Base-by-base conservation (phyloP, 257 asterid species). In the Nyctanthes arbortristis region DNA sequence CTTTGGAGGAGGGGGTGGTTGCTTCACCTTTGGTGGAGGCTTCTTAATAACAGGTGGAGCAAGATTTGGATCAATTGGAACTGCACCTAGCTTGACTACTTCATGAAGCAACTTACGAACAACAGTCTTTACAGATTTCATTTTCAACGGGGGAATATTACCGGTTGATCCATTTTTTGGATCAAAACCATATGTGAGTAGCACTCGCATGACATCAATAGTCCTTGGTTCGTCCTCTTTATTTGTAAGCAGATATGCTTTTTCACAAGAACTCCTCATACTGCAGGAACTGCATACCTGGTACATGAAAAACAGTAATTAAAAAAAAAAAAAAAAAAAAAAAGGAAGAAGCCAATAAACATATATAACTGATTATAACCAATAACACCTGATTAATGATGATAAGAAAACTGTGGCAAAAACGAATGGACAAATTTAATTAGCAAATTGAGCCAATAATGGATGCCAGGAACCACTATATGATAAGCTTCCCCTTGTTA, bases 261-360 rank as follows among this genome's bases (percentile, higher is more conserved):
- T 90, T 82, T 89, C 94, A 75, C 98, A 93, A 62, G 97, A 74
- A 78, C 83, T 79, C 88, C 98, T 83, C 88, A 93, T 69, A 80
- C 88, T 89, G 87, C 98, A 93, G 66, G 96, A 81, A 78, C 98
- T 93, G 84, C 98, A 93, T 25, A 93, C 96, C 98, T 93, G 96
- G 72, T 56, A 72, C 68, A 77, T 61, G 66, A 66, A 58, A 71
- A 65, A 52, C 13, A 71, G 25, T 18, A 20, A n/a, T n/a, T n/a
- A n/a, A n/a, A n/a, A n/a, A n/a, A n/a, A n/a, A n/a, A n/a, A n/a
- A n/a, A n/a, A n/a, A n/a, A n/a, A n/a, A n/a, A 66, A 32, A 71
- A 45, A 61, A 29, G 16, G 39, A 54, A 4, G 45, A 59, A 16
- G n/a, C n/a, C n/a, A n/a, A n/a, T n/a, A n/a, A n/a, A n/a, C n/a